phyloP scores from a whole-genome alignment of 1,284 basidiomycete genomes.

The Heterobasidion annosum region DNA sequence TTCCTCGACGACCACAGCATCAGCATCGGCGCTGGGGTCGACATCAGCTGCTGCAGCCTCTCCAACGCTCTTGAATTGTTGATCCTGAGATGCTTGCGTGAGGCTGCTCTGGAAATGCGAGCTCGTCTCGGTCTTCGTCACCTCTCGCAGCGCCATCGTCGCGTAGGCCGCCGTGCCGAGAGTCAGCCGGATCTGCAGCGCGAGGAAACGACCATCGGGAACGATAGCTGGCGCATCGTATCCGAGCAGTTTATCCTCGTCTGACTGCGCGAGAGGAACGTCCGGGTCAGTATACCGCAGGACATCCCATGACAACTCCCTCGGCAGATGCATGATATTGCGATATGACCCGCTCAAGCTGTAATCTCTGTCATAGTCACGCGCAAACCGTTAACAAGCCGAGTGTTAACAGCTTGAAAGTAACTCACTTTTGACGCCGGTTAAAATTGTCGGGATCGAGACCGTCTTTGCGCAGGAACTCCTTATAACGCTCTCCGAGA shows the following conservation, averaged over 20 bases:
- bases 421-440: slow-evolving; percentile 75
- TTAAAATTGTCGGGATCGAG: slow-evolving; percentile 83
- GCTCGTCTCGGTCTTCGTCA: slow-evolving; percentile 89
- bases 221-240: slow-evolving; percentile 62
- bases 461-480: slow-evolving; percentile 78
- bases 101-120: slow-evolving; percentile 78
- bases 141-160: slow-evolving; percentile 91
- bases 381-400: neutral
- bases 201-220: slow-evolving; percentile 73
- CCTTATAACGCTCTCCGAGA: slow-evolving; percentile 75
- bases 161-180: slow-evolving; percentile 88
- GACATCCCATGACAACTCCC: slow-evolving; percentile 71
- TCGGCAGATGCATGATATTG: slow-evolving; percentile 81
- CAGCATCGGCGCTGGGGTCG: slow-evolving; percentile 13
- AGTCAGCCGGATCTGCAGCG: slow-evolving; percentile 73
- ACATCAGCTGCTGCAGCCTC: slow-evolving; percentile 20
- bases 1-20: slow-evolving; percentile 3
- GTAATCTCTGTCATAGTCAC: slow-evolving; percentile 60
- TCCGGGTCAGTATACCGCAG: slow-evolving; percentile 92
- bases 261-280: slow-evolving; percentile 83
- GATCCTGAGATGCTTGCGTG: slow-evolving; percentile 78
- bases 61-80: slow-evolving; percentile 55
- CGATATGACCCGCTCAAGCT: slow-evolving; percentile 90
- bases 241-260: slow-evolving; percentile 86
- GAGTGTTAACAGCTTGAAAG: neutral